Evolutionary conservation across 805 yeast species (phyloP).

Genomic region (Suhomyces sp.): DNA sequence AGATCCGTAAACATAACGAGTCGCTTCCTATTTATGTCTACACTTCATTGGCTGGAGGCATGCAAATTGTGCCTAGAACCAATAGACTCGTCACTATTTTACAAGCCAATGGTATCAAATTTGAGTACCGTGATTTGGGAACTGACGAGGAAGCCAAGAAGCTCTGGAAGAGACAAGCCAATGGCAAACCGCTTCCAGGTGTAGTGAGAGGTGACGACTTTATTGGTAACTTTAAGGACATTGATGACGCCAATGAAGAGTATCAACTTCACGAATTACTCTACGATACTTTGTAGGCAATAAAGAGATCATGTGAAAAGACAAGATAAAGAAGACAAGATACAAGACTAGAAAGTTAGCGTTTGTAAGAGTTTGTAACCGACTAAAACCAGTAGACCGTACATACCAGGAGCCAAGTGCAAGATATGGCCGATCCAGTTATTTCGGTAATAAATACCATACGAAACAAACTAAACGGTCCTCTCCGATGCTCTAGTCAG

Average conservation of each 20-base stretch:
- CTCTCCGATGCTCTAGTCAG: no score
- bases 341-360: no score
- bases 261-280: slow-evolving; percentile 61
- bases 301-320: no score
- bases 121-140: slow-evolving; percentile 73
- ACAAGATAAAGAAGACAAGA: no score
- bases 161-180: slow-evolving; percentile 74
- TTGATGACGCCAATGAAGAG: slow-evolving; percentile 84
- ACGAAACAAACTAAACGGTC: no score
- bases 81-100: slow-evolving; percentile 72
- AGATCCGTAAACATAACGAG: slow-evolving; percentile 40
- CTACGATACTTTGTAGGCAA: slow-evolving; percentile 50
- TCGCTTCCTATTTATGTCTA: slow-evolving; percentile 67
- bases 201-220: slow-evolving; percentile 77
- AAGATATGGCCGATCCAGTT: no score
- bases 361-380: no score
- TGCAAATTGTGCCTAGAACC: slow-evolving; percentile 74
- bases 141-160: slow-evolving; percentile 84
- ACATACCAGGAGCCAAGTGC: no score
- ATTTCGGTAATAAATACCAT: no score
- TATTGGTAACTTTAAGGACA: slow-evolving; percentile 82
- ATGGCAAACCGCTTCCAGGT: slow-evolving; percentile 78
- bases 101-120: slow-evolving; percentile 67
- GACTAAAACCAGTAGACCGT: no score
- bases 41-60: slow-evolving; percentile 87